Conservation (phyloP, 2,329 filamentous ascomycete genomes). For the Paramyrothecium roridum region DNA sequence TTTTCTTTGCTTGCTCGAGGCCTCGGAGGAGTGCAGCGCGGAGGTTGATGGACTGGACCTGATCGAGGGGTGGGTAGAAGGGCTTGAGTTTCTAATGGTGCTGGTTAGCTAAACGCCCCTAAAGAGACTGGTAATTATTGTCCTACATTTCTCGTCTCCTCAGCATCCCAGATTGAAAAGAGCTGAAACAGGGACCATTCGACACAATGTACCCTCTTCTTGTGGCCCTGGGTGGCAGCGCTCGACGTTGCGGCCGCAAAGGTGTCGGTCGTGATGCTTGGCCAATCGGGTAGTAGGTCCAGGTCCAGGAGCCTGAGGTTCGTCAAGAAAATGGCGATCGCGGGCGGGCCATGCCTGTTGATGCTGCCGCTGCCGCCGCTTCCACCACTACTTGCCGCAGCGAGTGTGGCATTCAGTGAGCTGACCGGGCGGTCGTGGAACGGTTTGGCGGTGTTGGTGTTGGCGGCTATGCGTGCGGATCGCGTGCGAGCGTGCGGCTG, state of each 20-base stretch:
- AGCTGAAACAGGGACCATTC: constrained; percentile 93
- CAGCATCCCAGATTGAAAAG: constrained; percentile 78
- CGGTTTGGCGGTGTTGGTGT: constrained; percentile 1
- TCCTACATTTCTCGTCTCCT: constrained; percentile 68
- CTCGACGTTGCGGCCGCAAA: constrained; percentile 63
- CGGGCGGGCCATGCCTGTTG: constrained; percentile 8
- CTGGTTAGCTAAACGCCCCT: constrained; percentile 1
- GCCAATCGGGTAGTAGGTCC: constrained; percentile 76
- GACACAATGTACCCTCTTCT: constrained; percentile 74
- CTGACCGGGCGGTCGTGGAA: constrained; percentile 1
- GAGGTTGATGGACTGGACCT: constrained; percentile 86
- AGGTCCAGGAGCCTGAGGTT: constrained; percentile 83
- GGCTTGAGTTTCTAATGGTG: constrained; percentile 73
- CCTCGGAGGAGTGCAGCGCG: constrained; percentile 78
- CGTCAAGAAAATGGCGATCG: constrained; percentile 60
- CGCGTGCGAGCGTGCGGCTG: constrained; percentile 8
- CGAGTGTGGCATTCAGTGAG: not conserved
- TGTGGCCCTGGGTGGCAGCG: constrained; percentile 61
- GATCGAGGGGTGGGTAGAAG: constrained; percentile 87
- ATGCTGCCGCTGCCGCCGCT: not conserved
- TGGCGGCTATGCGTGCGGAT: constrained; percentile 6
- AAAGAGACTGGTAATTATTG: not conserved
- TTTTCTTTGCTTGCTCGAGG: constrained; percentile 85
- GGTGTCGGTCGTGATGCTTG: constrained; percentile 65
- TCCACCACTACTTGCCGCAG: not conserved